Percentiles rank a stretch among this genome's conserved stretches.
phyloP scores from a whole-genome alignment of 2,329 filamentous ascomycete genomes.

The Mollisia scopiformis region DNA sequence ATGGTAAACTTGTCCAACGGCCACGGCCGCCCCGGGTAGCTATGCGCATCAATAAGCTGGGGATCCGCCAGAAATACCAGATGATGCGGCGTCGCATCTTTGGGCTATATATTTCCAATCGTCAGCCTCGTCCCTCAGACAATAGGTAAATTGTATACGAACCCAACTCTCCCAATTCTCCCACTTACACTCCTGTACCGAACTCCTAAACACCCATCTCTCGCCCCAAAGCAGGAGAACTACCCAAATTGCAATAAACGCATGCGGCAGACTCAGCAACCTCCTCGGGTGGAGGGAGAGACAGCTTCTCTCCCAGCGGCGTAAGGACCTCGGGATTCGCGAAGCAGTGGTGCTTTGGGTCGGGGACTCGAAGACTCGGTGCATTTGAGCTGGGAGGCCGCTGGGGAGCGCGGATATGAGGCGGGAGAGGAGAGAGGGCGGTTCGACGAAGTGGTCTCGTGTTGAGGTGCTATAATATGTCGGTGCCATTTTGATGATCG shows the following conservation, averaged over 20 bases:
- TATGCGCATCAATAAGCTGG: slow-evolving; percentile 75
- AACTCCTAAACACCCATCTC: slow-evolving; percentile 72
- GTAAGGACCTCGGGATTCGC: slow-evolving; percentile 21
- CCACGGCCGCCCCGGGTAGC: slow-evolving; percentile 73
- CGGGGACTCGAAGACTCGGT: slow-evolving; percentile 19
- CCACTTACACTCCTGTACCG: slow-evolving; percentile 78
- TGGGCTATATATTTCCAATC: slow-evolving; percentile 57
- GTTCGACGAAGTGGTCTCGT: slow-evolving; percentile 32
- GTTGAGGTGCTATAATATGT: slow-evolving; percentile 29
- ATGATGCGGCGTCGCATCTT: slow-evolving; percentile 76
- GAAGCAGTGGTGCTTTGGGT: slow-evolving; percentile 11
- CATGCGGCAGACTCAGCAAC: slow-evolving; percentile 66
- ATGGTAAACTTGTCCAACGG: slow-evolving; percentile 68
- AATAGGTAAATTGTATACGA: slow-evolving; percentile 37
- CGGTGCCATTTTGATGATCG: slow-evolving; percentile 26
- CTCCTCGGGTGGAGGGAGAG: slow-evolving; percentile 44
- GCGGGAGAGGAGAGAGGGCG: slow-evolving; percentile 31
- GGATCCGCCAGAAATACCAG: slow-evolving; percentile 72
- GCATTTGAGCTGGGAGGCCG: slow-evolving; percentile 27
- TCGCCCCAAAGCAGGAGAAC: slow-evolving; percentile 84
- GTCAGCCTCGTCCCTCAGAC: slow-evolving; percentile 24
- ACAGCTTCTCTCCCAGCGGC: slow-evolving; percentile 44
- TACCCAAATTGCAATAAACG: slow-evolving; percentile 75
- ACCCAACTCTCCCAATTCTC: slow-evolving; percentile 92
- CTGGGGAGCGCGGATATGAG: slow-evolving; percentile 26